Evolutionary conservation across 1,284 basidiomycete genomes (phyloP), one percentile per base, ranked within the genome.

Genomic region (Athelia psychrophila): DNA sequence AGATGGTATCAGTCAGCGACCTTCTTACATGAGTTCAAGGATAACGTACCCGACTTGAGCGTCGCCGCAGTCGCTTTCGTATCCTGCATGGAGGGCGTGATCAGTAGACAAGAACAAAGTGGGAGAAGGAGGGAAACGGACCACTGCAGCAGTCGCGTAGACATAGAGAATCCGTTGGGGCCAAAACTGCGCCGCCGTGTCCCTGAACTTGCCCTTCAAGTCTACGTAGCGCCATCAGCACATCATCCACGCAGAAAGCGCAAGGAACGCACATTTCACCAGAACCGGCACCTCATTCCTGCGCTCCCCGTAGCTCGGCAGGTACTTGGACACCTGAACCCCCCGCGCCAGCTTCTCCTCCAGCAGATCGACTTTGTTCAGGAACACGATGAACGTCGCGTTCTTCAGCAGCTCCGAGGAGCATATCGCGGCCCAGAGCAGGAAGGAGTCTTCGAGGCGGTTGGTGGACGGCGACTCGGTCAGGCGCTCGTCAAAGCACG

Each of bases 321-420:
- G 62, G 54, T 64, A 73, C 45, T 64, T 62, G 20, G 54, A 63
- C 38, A 73, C 62, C 47, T 58, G 51, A 19, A 67, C 61, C 10
- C 72, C 72, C 20, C 49, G 50, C 32, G 54, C 49, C 35, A 75
- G 58, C 60, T 76, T 76, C 56, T 61, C 56, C 52, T 69, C 64
- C n/a, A 80, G 59, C 40, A 77, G 67, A 58, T 86, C 84, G 58
- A 73, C 80, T 61, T 86, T 87, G 65, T 87, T 87, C 58, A 87
- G 71, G 67, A 86, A 87, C 30, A 85, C 68, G 47, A 87, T 76
- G 52, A 86, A 65, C 42, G 78, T 78, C 12, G 77, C 75, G 48
- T 76, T 75, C n/a, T 74, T 68, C 23, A 88, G 76, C 2, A 86
- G 69, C 55, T 77, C 79, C 19, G 79, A 77, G 13, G 73, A 68